A percentile compares a stretch with the other conserved stretches of the same genome.
Evolutionary conservation across 805 yeast genomes (phyloP).

Genomic region (Kuraishia molischiana): DNA sequence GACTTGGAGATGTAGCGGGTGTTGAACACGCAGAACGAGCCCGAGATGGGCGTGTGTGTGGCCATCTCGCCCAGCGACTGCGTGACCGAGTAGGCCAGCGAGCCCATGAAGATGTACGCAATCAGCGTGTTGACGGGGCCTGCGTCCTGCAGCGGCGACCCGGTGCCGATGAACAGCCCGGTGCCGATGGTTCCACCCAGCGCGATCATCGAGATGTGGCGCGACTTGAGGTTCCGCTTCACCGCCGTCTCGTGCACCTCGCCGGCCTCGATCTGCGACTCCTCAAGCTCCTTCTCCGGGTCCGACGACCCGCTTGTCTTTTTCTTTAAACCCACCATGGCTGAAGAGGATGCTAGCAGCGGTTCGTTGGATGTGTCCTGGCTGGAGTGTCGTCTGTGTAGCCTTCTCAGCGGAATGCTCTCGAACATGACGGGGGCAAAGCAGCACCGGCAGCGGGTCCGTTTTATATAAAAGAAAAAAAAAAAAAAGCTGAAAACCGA

Average conservation of each 20-base stretch:
- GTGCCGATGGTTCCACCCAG: conserved; percentile 78
- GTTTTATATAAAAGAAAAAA: no score
- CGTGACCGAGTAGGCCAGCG: conserved; percentile 55
- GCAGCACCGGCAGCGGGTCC: no score
- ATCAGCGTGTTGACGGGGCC: conserved; percentile 67
- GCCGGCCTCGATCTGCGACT: not conserved
- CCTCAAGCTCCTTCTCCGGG: not conserved
- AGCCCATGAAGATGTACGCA: conserved; percentile 56
- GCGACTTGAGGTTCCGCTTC: conserved; percentile 48
- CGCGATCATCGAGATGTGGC: conserved; percentile 71
- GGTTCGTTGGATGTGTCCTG: no score
- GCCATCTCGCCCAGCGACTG: conserved; percentile 79
- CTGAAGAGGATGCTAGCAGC: not conserved
- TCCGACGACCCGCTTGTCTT: not conserved
- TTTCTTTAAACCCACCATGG: not conserved
- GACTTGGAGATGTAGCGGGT: conserved; percentile 62
- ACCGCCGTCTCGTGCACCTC: conserved; percentile 1
- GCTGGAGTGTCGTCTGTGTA: no score
- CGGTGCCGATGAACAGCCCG: conserved; percentile 62
- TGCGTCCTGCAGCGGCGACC: conserved; percentile 40
- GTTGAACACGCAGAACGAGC: conserved; percentile 63
- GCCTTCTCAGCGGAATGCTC: not conserved
- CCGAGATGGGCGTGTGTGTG: conserved; percentile 60
- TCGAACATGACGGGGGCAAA: no score
- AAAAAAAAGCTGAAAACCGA: not conserved